phyloP scores from a whole-genome alignment of 192 early-diverging fungal genomes.

The Linnemannia exigua region DNA sequence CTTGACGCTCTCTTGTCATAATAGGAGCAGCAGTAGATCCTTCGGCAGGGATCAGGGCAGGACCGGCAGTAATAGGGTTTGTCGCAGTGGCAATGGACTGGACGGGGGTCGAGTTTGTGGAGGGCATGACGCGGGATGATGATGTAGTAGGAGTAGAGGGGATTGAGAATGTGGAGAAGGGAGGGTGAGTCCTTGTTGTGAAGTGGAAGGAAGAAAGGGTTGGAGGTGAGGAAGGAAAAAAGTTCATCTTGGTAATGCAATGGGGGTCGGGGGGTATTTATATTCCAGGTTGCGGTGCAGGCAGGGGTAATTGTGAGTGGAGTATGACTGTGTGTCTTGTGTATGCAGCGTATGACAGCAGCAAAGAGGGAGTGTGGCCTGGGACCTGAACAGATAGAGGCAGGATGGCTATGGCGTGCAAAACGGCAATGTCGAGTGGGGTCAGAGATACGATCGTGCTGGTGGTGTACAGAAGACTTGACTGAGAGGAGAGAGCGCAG shows the following conservation, averaged over 20 bases:
- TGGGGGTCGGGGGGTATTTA: not conserved
- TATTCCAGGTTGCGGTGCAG: not conserved
- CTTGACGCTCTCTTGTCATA: constrained; percentile 52
- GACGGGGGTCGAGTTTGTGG: constrained; percentile 10
- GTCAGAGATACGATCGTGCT: not conserved
- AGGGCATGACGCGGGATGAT: constrained; percentile 17
- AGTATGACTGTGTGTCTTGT: not conserved
- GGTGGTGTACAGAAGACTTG: not conserved
- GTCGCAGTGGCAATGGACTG: not conserved
- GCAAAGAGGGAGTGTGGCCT: not conserved
- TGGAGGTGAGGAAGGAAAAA: not conserved
- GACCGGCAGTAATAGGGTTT: not conserved
- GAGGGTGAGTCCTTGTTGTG: not conserved
- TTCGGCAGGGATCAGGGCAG: not conserved
- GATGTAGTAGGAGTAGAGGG: not conserved
- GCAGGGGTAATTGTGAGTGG: not conserved
- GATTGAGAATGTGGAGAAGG: not conserved
- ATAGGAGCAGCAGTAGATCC: not conserved
- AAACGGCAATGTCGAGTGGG: not conserved
- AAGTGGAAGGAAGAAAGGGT: not conserved
- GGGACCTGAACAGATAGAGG: not conserved
- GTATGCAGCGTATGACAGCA: not conserved
- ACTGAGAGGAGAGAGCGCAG: not conserved
- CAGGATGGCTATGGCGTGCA: constrained; percentile 1
- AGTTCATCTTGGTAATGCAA: not conserved